These are phyloP conservation scores for Trichoderma sp. DNA, from an alignment of 2,329 filamentous ascomycete species.

Conservation along the genomic window DNA sequence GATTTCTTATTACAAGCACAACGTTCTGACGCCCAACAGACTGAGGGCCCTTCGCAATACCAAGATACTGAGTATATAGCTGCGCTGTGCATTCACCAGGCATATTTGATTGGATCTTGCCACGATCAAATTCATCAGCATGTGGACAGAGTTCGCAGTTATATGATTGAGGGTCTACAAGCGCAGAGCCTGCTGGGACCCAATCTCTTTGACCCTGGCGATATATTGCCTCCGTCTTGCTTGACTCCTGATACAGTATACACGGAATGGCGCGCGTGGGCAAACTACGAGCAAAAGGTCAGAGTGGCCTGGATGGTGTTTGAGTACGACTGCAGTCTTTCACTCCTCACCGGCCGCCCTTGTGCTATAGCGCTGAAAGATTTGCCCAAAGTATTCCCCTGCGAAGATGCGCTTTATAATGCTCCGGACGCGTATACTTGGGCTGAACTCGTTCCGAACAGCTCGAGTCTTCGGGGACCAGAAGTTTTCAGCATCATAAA, in stretches of 20 bases:
- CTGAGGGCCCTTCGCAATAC: conserved; percentile 34
- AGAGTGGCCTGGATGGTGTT: conserved; percentile 40
- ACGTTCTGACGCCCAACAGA: conserved; percentile 27
- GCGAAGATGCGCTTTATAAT: conserved; percentile 38
- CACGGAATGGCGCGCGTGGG: conserved; percentile 36
- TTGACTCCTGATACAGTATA: not conserved
- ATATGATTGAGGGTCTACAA: conserved; percentile 37
- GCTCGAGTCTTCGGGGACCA: conserved; percentile 18
- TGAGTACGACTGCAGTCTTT: conserved; percentile 42
- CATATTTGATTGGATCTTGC: conserved; percentile 41
- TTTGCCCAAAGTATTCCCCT: conserved; percentile 38
- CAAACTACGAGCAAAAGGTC: conserved; percentile 33
- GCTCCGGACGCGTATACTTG: conserved; percentile 38
- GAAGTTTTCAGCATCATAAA: conserved; percentile 24
- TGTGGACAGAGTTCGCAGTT: conserved; percentile 37
- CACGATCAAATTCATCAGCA: conserved; percentile 39
- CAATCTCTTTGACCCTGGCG: conserved; percentile 8
- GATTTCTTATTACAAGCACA: too few relatives aligned
- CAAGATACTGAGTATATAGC: conserved; percentile 36
- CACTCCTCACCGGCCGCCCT: conserved; percentile 38
- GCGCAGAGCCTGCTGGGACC: conserved; percentile 37
- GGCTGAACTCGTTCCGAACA: conserved; percentile 32
- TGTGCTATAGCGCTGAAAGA: conserved; percentile 39
- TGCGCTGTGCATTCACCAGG: conserved; percentile 40
- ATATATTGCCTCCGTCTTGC: too few relatives aligned